Conservation (phyloP, 345 rosid species). For the Eucalyptus decipiens region DNA sequence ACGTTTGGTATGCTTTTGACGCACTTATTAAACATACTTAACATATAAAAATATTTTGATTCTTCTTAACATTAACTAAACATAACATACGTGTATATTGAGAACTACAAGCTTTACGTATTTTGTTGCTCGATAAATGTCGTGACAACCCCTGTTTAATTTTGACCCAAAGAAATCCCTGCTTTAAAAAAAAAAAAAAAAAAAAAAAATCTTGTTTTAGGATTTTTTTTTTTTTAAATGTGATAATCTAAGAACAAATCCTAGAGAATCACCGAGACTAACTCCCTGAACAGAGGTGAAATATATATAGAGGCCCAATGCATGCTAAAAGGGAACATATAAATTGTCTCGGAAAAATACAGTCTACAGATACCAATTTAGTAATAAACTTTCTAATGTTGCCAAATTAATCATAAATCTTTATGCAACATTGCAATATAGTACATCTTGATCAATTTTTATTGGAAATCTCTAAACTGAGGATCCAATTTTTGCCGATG, state of each 20-base stretch:
- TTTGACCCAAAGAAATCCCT: too few relatives aligned
- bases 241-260: neutral
- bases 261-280: neutral
- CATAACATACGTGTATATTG: too few relatives aligned
- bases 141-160: too few relatives aligned
- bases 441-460: neutral
- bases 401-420: neutral
- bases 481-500: neutral
- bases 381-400: neutral
- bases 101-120: too few relatives aligned
- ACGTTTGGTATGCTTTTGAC: neutral
- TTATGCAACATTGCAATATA: neutral
- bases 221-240: too few relatives aligned
- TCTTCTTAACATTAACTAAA: too few relatives aligned
- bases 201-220: neutral
- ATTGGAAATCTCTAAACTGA: neutral
- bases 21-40: too few relatives aligned
- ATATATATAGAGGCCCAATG: neutral
- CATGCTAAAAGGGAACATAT: neutral
- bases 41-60: too few relatives aligned
- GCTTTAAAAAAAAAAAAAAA: too few relatives aligned
- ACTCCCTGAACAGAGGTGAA: neutral
- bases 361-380: rapidly evolving
- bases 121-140: too few relatives aligned
- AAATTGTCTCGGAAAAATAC: neutral